Evolutionary conservation across 495 filamentous ascomycete genomes (phyloP), one percentile per base, ranked within the genome.

Genomic region (Aspergillus campestris): DNA sequence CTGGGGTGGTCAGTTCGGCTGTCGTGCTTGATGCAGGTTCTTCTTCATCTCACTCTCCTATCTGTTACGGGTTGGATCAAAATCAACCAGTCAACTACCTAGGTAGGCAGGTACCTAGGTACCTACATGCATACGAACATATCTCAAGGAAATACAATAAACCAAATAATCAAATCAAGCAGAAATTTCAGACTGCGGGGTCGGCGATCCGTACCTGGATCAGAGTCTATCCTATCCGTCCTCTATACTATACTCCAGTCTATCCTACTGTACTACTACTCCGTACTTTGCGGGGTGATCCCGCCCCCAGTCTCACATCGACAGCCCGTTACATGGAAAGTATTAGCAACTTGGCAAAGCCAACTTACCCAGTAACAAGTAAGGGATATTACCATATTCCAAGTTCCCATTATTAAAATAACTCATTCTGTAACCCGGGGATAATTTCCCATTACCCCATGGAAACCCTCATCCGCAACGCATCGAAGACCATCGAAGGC

Each of bases 181-280:
- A 37, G 13, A 35, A 29, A 18, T 29, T 45, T 45, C 31, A 28
- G n/a, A 35, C 34, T 56, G 52, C 52, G 52, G 52, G 52, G 52
- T 40, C 42, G 48, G 50, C 30, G 40, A 42, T 44, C 41, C 41
- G 52, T 56, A 41, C 53, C 53, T 56, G 53, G 53, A 56, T 56
- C 48, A 39, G 44, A 32, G 40, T 34, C 42, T 51, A 52, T 45
- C 42, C 45, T 48, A 24, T 24, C 18, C 18, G 18, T 24, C 18
- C 18, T 24, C 18, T 24, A 24, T 24, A 24, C 18, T 24, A 24
- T 24, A 24, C 18, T 24, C 18, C 41, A 39, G 47, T 55, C 36
- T 44, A 47, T 38, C 45, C 33, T 39, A 44, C 50, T 44, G 47
- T 40, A 48, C 34, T n/a, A n/a, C n/a, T n/a, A n/a, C n/a, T n/a